These are phyloP conservation scores for Gentiana straminea DNA, from an alignment of 257 asterid species.

Conservation along the genomic window DNA sequence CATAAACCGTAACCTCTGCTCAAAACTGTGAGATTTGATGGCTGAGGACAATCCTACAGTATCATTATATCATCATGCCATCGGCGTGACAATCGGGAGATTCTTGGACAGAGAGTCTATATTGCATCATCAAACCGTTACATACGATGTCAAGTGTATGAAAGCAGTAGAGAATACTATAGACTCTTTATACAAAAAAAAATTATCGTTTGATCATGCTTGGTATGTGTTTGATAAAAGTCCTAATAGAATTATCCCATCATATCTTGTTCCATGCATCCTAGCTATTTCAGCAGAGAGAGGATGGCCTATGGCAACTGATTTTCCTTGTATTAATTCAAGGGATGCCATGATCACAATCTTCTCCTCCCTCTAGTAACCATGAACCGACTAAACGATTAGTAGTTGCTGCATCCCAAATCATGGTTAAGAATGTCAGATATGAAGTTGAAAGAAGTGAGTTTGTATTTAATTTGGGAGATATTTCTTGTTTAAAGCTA, in stretches of 20 bases:
- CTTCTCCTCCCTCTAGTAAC: slow-evolving; percentile 20
- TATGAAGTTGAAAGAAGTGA: slow-evolving; percentile 6
- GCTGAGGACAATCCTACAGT: no score
- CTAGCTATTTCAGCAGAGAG: slow-evolving; percentile 3
- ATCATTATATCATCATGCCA: no score
- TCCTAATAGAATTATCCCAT: neutral
- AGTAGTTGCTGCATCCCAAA: slow-evolving; percentile 18
- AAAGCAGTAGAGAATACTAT: no score
- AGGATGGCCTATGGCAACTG: slow-evolving; percentile 16
- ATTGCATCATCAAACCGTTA: no score
- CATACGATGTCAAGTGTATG: no score
- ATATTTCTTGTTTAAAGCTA: slow-evolving; percentile 9
- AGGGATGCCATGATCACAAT: slow-evolving; percentile 4
- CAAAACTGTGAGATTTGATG: no score
- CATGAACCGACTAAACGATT: slow-evolving; percentile 5
- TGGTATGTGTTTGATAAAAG: no score
- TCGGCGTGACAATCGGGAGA: no score
- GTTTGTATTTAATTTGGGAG: no score
- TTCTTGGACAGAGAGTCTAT: no score
- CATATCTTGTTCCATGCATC: slow-evolving; percentile 1
- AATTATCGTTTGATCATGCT: no score
- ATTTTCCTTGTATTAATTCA: slow-evolving; percentile 11
- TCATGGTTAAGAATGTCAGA: slow-evolving; percentile 13
- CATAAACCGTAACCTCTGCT: no score
- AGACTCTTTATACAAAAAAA: slow-evolving; percentile 6